Percentiles rank a stretch among this genome's conserved stretches.
These are phyloP conservation scores for Porpolomopsis calyptriformis DNA, from an alignment of 768 basidiomycete species.

Conservation along the genomic window DNA sequence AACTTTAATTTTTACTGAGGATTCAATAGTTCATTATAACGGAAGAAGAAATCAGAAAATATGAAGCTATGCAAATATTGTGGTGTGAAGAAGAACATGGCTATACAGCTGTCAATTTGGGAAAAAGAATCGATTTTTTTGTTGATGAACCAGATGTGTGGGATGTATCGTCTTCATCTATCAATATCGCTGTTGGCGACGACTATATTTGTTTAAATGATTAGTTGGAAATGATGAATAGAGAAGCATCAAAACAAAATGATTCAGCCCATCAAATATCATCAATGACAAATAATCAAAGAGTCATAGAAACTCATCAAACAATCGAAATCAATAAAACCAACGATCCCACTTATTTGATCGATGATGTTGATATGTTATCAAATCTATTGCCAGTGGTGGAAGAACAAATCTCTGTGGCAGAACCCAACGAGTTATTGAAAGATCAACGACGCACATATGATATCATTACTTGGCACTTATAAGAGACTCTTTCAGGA, in stretches of 20 bases:
- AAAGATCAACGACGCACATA: slow-evolving; percentile 28
- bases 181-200: not conserved
- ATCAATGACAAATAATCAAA: too few species aligned
- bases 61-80: not conserved
- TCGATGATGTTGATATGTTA: not conserved
- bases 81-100: not conserved
- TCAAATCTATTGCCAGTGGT: not conserved
- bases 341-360: too few species aligned
- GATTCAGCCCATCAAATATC: too few species aligned
- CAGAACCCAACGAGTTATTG: slow-evolving; percentile 3
- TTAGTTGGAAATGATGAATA: not conserved
- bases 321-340: too few species aligned
- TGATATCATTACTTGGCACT: slow-evolving; percentile 24
- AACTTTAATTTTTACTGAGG: too few species aligned
- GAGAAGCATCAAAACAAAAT: not conserved
- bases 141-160: not conserved
- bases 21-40: not conserved
- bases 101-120: not conserved
- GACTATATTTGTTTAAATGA: not conserved
- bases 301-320: too few species aligned
- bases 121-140: not conserved
- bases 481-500: slow-evolving; percentile 14
- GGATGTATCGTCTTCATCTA: not conserved
- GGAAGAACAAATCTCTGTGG: not conserved
- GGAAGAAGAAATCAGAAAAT: not conserved